Base-by-base conservation (phyloP, 345 rosid species). In the Salix arbutifolia region DNA sequence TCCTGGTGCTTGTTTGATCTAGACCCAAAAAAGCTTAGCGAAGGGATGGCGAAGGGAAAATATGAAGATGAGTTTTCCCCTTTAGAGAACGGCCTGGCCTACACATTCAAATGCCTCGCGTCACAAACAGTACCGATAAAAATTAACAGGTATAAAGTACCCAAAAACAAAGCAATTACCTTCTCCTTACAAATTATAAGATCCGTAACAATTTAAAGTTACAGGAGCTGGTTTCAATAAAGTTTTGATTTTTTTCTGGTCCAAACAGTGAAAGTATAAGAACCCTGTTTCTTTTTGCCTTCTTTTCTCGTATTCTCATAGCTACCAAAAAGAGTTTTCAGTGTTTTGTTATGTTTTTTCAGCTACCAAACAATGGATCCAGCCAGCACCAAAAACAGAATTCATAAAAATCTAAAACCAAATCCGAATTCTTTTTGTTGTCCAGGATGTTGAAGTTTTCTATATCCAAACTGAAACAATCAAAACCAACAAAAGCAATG, bases 61-160 rank as follows among this genome's bases (percentile, higher is more conserved):
- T 84, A 79, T 1, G 97, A 91, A 68, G 83, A 50, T 1, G 87
- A 76, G 69, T 77, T 91, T 38, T 83, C 87, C 70, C 81, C 89
- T 68, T 79, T 82, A 33, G 89, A 80, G 72, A 73, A 62, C 14
- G 74, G 70, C 84, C 87, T 86, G 82, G 87, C 94, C 97, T 93
- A 85, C 85, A 93, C 85, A 87, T 71, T 82, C 70, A 77, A 82
- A 82, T 78, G 46, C 77, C 80, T 67, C 25, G 40, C 21, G 48
- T 85, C 84, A 83, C 68, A 53, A 78, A 42, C 62, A 73, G n/a
- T 35, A 8, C 19, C 48, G 73, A 62, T 31, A 33, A 84, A 76
- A 70, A 18, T 64, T 53, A 65, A 33, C 42, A 44, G 42, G 67
- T 25, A 35, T 46, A 23, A 8, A 53, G 17, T 3, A 42, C 67